Conservation (phyloP, 345 rosid genomes). For the sweet orange (Citrus sinensis) region DVS_A1.0 CM039161.1:23547001-23547500, state of each 20-base stretch:
- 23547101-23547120: not conserved
- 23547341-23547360: not conserved
- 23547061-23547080: too few species aligned
- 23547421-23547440: too few species aligned
- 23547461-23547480: too few species aligned
- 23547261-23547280: not conserved
- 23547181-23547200: too few species aligned
- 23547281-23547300: not conserved
- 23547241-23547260: not conserved
- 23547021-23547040: too few species aligned
- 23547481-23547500: too few species aligned
- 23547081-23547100: too few species aligned
- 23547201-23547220: not conserved
- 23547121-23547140: not conserved
- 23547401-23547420: too few species aligned
- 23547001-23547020: too few species aligned
- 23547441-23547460: too few species aligned
- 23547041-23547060: too few species aligned
- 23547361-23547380: not conserved
- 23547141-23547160: not conserved
- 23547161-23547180: not conserved
- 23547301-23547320: not conserved
- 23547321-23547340: not conserved
- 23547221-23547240: not conserved
- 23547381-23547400: too few species aligned